Evolutionary conservation across 805 yeast species (phyloP), one percentile per base, ranked within the genome.

Genomic region (Zygosaccharomyces gambellarensis): DNA sequence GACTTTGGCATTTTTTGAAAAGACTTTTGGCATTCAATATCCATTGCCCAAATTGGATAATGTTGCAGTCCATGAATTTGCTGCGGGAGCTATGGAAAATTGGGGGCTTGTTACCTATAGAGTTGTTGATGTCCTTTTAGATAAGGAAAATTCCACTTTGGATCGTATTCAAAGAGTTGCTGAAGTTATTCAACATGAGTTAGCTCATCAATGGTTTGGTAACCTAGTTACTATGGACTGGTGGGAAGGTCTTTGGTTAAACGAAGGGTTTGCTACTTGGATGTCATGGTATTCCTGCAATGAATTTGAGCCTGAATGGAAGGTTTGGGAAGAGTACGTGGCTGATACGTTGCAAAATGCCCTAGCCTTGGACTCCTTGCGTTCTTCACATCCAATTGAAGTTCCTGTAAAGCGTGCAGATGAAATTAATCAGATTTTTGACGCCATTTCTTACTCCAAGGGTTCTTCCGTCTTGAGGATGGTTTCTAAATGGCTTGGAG

Each of bases 121-220:
- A 70, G 83, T 86, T 41, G 85, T 82, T 39, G 92, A 85, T 57
- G 71, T 87, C 51, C 75, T 87, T 55, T 75, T 83, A 56, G 92
- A 85, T 64, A 88, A 87, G 54, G 78, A 80, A 58, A 78, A 78
- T 60, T 81, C 94, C 44, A 80, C 82, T 53, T 72, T 80, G 54
- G 73, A 72, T 51, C 78, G 85, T 56, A 80, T 81, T 65, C 82
- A 81, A 65, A 77, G 90, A 66, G 94, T 87, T 36, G 85, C 90
- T 32, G 92, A 87, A 63, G 94, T 87, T 43, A 90, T 87, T 40
- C 87, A 84, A 72, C 95, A 87, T 71, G 95, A 87, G 71, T 77
- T 87, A 71, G 94, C 95, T 44, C 95, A 87, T 69, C 95, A 87
- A 73, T 87, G 95, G 95, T 87, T 87, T 61, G 95, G 95, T 64